phyloP scores from a whole-genome alignment of 352 stramenopile genomes.

The Phytopythium litorale region DNA sequence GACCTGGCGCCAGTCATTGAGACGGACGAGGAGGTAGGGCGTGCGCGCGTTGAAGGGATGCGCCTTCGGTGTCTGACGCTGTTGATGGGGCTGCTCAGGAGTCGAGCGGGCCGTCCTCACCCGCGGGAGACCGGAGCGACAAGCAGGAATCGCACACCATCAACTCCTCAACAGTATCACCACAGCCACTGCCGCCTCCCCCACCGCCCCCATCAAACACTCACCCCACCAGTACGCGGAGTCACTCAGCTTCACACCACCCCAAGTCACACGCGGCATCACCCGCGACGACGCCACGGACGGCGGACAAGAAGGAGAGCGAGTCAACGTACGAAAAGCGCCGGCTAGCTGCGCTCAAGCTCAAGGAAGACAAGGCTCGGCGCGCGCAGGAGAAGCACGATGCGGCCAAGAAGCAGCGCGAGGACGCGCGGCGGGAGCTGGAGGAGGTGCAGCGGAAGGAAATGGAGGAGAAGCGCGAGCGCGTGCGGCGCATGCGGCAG shows the following conservation, averaged over 20 bases:
- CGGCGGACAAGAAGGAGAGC: constrained; percentile 6
- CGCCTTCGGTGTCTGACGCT: not conserved
- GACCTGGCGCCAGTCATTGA: constrained; percentile 42
- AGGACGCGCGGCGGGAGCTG: constrained; percentile 56
- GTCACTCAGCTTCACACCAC: not conserved
- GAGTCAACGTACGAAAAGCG: constrained; percentile 50
- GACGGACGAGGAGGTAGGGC: constrained; percentile 36
- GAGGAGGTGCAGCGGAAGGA: constrained; percentile 65
- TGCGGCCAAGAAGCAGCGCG: constrained; percentile 56
- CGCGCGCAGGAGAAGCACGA: constrained; percentile 60
- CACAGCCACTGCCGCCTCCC: not conserved
- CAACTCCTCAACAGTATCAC: not conserved
- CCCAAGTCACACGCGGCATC: not conserved
- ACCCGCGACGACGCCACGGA: not conserved
- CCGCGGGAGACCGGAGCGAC: constrained; percentile 7
- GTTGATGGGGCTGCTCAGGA: not conserved
- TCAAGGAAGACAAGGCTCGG: constrained; percentile 67
- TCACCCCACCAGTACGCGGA: not conserved
- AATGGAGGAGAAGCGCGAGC: constrained; percentile 64
- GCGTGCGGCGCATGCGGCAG: constrained; percentile 53
- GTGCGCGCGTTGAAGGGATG: too few relatives aligned
- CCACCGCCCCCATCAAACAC: not conserved
- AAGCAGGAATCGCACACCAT: not conserved
- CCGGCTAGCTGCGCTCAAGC: constrained; percentile 53
- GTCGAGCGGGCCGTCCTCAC: constrained; percentile 18